These are phyloP conservation scores for Erythrophleum fordii DNA, from an alignment of 306 rosid species.

Conservation along the genomic window DNA sequence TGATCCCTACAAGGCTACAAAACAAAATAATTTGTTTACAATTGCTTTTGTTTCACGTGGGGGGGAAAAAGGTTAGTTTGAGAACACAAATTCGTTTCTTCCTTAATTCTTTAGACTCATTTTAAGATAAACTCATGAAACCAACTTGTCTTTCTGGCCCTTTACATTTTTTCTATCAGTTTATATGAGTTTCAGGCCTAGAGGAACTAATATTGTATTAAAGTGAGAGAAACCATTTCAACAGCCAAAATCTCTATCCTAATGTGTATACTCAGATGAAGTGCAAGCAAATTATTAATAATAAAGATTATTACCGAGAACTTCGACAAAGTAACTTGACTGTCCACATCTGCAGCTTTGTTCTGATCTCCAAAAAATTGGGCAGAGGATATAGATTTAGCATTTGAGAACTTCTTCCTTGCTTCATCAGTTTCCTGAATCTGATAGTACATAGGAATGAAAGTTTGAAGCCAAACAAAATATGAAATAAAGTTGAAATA, in stretches of 20 bases:
- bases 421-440: conserved; percentile 87
- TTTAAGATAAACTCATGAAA: conserved; percentile 3
- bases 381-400: conserved; percentile 91
- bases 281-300: conserved; percentile 18
- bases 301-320: conserved; percentile 66
- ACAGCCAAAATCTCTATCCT: conserved; percentile 9
- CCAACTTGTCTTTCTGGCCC: not conserved
- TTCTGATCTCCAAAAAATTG: conserved; percentile 88
- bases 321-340: conserved; percentile 77
- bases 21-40: not conserved
- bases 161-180: not conserved
- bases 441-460: conserved; percentile 38
- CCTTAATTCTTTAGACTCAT: not conserved
- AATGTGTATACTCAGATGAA: not conserved
- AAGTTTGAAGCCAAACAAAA: conserved; percentile 17
- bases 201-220: not conserved
- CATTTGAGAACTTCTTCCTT: conserved; percentile 90
- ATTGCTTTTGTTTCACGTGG: not conserved
- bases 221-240: not conserved
- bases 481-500: conserved; percentile 5
- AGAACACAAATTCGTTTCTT: not conserved
- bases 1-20: not conserved
- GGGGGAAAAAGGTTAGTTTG: not conserved
- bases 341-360: conserved; percentile 63
- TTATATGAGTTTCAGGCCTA: not conserved